Evolutionary conservation across 805 yeast species (phyloP), one percentile per base, ranked within the genome.

Genomic region (Candida sphagnicola): DNA sequence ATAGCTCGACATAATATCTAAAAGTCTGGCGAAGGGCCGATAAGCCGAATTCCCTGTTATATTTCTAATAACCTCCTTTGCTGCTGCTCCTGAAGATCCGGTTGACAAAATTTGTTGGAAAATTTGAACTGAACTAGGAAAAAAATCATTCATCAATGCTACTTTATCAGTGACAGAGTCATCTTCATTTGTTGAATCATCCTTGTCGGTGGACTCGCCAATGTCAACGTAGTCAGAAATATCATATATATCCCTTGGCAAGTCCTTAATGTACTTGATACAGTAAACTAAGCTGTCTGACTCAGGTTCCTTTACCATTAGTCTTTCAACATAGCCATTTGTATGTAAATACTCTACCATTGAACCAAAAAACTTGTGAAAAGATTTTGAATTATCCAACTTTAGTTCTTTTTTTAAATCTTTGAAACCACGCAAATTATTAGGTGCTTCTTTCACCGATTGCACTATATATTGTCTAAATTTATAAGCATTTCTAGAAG

Each of bases 101-200:
- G 67, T 42, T 1, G 58, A 47, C 4, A 55, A 51, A 1, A 80
- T 71, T 3, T 70, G 41, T 37, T 77, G 78, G 51, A 65, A 78
- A 0, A 85, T 57, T 54, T 87, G 95, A 43, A 70, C 75, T 28
- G 78, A 80, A 0, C 80, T 45, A 0, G 95, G 90, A 46, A 72
- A 82, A 38, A 79, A 67, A 10, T 68, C 56, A 53, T 83, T 85
- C 37, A 74, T 50, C 0, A 54, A 29, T 0, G 76, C 73, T 4
- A 46, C n/a, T 3, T 32, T 29, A 5, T 40, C 40, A 19, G 28
- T 34, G 5, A 35, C 49, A 4, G 35, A 26, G 5, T 38, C 46
- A 18, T 33, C 63, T 53, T 45, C 45, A 8, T 42, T 50, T 16
- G 47, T 46, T 25, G 57, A 63, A 1, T 54, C 67, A 4, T 40